Conservation (phyloP, 2,329 filamentous ascomycete species). For the Cladosporium colombiae region DNA sequence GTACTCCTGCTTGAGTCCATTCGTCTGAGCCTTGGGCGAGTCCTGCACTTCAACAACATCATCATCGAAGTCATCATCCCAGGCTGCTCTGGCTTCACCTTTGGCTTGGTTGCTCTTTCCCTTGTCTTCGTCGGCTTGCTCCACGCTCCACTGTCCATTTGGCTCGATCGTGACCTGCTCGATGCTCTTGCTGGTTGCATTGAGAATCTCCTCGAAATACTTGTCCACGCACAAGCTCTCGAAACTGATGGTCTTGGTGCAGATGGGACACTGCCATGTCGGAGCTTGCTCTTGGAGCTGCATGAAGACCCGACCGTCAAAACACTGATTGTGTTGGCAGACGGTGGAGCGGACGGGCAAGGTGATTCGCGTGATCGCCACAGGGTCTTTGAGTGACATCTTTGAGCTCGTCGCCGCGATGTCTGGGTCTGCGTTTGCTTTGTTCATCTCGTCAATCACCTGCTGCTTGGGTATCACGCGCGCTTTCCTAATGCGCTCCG, state of each 20-base stretch:
- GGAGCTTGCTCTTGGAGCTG: slow-evolving; percentile 94
- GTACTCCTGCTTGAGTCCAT: slow-evolving; percentile 33
- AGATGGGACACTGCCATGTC: slow-evolving; percentile 95
- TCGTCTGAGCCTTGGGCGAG: slow-evolving; percentile 25
- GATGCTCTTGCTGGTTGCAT: slow-evolving; percentile 66
- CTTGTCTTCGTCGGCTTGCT: slow-evolving; percentile 46
- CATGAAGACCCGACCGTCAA: slow-evolving; percentile 88
- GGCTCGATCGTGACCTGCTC: slow-evolving; percentile 92
- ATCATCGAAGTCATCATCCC: slow-evolving; percentile 44
- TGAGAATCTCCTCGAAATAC: slow-evolving; percentile 85
- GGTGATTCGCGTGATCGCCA: slow-evolving; percentile 80
- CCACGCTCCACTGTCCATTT: slow-evolving; percentile 71
- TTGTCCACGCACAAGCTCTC: slow-evolving; percentile 84
- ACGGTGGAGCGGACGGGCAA: slow-evolving; percentile 76
- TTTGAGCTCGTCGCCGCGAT: slow-evolving; percentile 86
- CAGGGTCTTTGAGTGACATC: slow-evolving; percentile 87
- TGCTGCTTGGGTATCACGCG: slow-evolving; percentile 76
- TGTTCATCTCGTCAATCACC: slow-evolving; percentile 77
- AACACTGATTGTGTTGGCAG: slow-evolving; percentile 91
- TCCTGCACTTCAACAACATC: slow-evolving; percentile 48
- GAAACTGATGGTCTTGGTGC: slow-evolving; percentile 79
- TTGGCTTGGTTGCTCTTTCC: slow-evolving; percentile 41
- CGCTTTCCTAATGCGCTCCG: slow-evolving; percentile 63
- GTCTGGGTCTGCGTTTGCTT: slow-evolving; percentile 76
- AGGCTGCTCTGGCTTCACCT: slow-evolving; percentile 31